Base-by-base conservation (phyloP, 179 eudicot genomes). In the Camellia oleifera region DNA sequence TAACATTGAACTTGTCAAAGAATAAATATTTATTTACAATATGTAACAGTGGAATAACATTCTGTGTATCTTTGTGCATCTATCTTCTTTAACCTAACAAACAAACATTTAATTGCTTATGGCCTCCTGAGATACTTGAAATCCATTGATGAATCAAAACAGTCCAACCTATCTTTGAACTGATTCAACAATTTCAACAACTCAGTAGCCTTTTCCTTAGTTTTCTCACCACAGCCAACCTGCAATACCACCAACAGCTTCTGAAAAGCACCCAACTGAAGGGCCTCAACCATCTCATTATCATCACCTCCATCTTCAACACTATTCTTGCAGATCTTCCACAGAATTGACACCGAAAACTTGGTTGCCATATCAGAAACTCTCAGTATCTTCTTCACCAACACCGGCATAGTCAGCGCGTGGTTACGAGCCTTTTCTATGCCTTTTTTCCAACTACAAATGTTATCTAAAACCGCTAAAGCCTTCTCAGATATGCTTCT, bases 301-400 rank as follows among this genome's bases (percentile, higher is more conserved):
- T 78, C 84, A 13, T 68, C 57, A 15, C 2, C 84, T 52, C 66
- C 68, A 45, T 48, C 88, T 50, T 82, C 79, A 23, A 78, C 79
- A 73, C 84, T 90, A 42, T 65, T 76, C 76, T 79, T 87, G 72
- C 87, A 82, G n/a, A 95, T 81, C 84, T 92, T 92, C 94, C 91
- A 94, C 0, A 95, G 78, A 10, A 86, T 48, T 1, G 97, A 90
- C 1, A 93, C 88, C 14, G 95, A 81, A 58, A 89, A 83, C 81
- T 89, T 90, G 1, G 97, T 93, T 0, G 97, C 97, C 70, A 81
- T 44, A 7, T 84, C 87, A 0, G 98, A 93, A 3, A 93, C 89
- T 64, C 98, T 81, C 15, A 95, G 79, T n/a, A 95, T 80, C 88
- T 94, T 95, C 82, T 95, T 95, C n/a, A 95, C 95, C 76, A 91